Evolutionary conservation across 257 asterid species (phyloP), one percentile per base, ranked within the genome.

Genomic region (Solanum lignicaule): DNA sequence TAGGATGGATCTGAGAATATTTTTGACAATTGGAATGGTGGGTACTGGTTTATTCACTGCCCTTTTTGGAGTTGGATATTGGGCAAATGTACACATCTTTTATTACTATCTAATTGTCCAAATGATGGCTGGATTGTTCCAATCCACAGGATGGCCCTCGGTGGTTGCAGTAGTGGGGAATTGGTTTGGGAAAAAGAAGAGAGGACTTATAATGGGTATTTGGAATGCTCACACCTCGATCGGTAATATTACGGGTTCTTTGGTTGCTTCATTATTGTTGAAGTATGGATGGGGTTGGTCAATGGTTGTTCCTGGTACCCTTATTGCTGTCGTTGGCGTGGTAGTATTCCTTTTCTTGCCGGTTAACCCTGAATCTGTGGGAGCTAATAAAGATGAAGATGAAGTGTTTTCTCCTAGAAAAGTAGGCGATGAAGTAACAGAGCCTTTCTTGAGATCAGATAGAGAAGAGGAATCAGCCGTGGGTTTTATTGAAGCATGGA

Each of bases 271-370:
- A 9, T 29, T 90, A 1, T 85, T 97, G 89, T 92, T 97, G 91
- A 94, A 89, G 88, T 92, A 95, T 76, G 99, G 99, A 31, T 97
- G 99, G 99, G 99, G 99, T n/a, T 97, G 98, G 98, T 97, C 99
- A 3, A 72, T 95, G 95, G 96, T 86, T 81, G 93, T 93, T 60
- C 99, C 99, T 4, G 99, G 98, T 38, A 74, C 92, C 29, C 94
- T 94, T 33, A 96, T 97, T 72, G 88, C 91, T 35, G 91, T 91
- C 58, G 84, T 92, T 36, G 99, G 98, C 1, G n/a, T 94, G 29
- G 83, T 96, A 31, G 92, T 97, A 8, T 95, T 95, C 90, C 86
- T 94, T n/a, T 90, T 96, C 87, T 92, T 97, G 52, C 98, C 99
- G 0, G 98, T 95, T 72, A 91, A 93, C 88, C 99, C 98, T 1